Evolutionary conservation across 345 rosid species (phyloP), one percentile per base, ranked within the genome.

Genomic region (Eucalyptus cladocalyx): DNA sequence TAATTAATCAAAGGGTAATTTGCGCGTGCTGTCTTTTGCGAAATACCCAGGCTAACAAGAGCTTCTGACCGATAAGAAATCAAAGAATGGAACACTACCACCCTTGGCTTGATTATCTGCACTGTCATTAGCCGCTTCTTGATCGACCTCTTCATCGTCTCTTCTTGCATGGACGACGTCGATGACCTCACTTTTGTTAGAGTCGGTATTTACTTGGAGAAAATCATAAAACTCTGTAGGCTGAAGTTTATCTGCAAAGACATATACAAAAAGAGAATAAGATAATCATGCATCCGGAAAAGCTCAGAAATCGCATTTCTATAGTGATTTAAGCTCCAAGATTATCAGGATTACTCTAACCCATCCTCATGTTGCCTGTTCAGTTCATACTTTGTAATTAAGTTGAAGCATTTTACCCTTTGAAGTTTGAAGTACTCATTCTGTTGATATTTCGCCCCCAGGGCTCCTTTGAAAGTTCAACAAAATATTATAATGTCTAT

Each of bases 81-180:
- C 91, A n/a, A 90, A 53, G 89, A 87, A 90, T 32, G 89, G 87
- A 83, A 42, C 50, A 13, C 24, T 58, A 43, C 15, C 69, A 19
- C 58, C 86, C 47, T 89, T 76, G 30, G 45, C 86, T 1, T 47
- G 34, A 89, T 43, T 45, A 17, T 69, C 69, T 53, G 67, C 34
- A 88, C 47, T 19, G 43, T 49, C 53, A 5, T 87, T 23, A 17
- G 50, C 45, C 2, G 90, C 62, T 69, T 40, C 86, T 87, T 89
- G 90, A 89, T 89, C 88, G 26, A 89, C 90, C 86, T 89, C 90
- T 24, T 67, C 90, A 9, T 89, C 90, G 83, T 89, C 90, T 85
- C 85, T 90, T 50, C 91, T 87, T 5, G 87, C 45, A 12, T 51
- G 89, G 47, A 81, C 85, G 5, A 87, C 86, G 21, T 90, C 85